Conservation (phyloP, 1,139 yeast species). For the Schizosaccharomyces versatilis region DNA sequence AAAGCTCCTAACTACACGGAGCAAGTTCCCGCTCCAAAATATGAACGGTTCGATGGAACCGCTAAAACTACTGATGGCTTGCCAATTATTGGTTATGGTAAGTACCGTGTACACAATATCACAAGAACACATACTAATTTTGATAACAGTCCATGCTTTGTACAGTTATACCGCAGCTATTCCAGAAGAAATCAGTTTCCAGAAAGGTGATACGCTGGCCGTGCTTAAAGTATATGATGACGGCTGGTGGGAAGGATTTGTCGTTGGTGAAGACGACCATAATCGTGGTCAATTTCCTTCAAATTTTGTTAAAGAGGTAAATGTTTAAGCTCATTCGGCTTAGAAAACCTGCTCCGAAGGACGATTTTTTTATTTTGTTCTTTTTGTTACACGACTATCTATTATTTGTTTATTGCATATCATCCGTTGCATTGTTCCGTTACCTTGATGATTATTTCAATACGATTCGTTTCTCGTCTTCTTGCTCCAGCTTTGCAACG, state of each 20-base stretch:
- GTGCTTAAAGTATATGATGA: conserved; percentile 60
- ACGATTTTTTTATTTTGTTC: too few relatives aligned
- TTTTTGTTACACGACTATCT: too few relatives aligned
- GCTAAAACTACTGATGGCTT: conserved; percentile 5
- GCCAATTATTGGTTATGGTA: conserved; percentile 6
- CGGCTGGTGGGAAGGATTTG: conserved; percentile 78
- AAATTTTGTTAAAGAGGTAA: conserved; percentile 24
- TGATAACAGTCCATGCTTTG: conserved; percentile 24
- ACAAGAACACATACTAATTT: background rate
- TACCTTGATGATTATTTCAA: too few relatives aligned
- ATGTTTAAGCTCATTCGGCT: background rate
- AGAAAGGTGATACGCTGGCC: conserved; percentile 51
- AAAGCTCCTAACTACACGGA: background rate
- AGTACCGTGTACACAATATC: background rate
- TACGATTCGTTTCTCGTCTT: too few relatives aligned
- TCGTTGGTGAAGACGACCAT: conserved; percentile 28
- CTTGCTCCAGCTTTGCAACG: too few relatives aligned
- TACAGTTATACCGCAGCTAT: conserved; percentile 56
- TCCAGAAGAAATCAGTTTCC: conserved; percentile 53
- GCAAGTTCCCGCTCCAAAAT: background rate
- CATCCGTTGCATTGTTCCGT: too few relatives aligned
- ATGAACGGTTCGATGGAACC: background rate
- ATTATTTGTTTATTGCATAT: too few relatives aligned
- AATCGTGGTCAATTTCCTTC: conserved; percentile 59
- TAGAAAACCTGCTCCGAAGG: too few relatives aligned